Conservation (phyloP, 257 asterid genomes). For the Paraleonurus japonicus region DNA sequence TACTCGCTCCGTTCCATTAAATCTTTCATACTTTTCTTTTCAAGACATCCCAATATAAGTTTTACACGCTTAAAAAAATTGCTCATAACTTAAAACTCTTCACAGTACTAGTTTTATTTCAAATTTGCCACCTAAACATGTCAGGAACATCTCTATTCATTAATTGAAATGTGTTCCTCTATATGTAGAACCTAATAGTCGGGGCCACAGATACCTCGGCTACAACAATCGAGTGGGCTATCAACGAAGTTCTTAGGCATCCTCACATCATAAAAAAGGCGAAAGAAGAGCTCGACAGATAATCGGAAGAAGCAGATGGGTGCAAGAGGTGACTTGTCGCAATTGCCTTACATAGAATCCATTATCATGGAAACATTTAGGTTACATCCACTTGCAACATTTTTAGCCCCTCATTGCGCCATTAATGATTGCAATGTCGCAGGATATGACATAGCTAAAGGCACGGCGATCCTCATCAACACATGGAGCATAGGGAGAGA, state of each 20-base stretch:
- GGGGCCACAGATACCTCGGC: background rate
- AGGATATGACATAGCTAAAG: conserved; percentile 26
- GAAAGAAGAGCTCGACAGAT: conserved; percentile 23
- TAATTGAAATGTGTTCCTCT: background rate
- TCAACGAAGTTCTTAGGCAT: background rate
- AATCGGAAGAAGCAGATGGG: conserved; percentile 32
- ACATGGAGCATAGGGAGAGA: conserved; percentile 30
- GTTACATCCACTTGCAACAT: conserved; percentile 25
- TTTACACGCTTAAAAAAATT: too few species aligned
- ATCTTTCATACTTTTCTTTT: too few species aligned
- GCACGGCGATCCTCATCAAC: conserved; percentile 23
- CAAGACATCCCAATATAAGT: too few species aligned
- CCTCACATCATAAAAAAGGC: background rate
- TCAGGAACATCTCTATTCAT: too few species aligned
- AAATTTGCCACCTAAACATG: too few species aligned
- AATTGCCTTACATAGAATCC: conserved; percentile 33
- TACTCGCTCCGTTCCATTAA: too few species aligned
- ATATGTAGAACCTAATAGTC: background rate
- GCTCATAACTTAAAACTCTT: too few species aligned
- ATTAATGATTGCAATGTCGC: conserved; percentile 26
- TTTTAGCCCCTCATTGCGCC: conserved; percentile 19
- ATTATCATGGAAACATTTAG: conserved; percentile 30
- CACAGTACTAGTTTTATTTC: too few species aligned
- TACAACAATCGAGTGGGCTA: background rate
- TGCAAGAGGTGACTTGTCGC: conserved; percentile 27